Evolutionary conservation across 108 stramenopile genomes (phyloP).

Genomic region (Conticribra weissflogii): DNA sequence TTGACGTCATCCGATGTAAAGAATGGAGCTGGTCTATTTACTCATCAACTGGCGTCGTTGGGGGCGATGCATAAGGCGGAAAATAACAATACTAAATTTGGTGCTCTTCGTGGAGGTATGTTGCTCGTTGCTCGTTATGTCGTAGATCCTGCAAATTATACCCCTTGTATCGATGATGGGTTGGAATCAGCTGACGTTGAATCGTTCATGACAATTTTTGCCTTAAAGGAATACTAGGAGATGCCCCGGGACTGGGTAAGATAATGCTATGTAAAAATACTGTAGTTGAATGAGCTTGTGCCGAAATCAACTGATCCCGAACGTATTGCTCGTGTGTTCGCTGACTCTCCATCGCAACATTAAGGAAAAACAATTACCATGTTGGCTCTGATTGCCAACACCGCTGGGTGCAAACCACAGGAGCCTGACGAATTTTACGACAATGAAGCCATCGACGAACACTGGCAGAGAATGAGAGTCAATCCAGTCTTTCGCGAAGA

Average conservation of each 20-base stretch:
- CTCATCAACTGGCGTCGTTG: conserved; percentile 59
- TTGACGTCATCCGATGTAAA: conserved; percentile 18
- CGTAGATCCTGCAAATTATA: background rate
- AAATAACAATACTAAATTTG: conserved; percentile 37
- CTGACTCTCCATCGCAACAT: too few species aligned
- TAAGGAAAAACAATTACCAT: conserved; percentile 82
- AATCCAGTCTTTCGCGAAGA: conserved; percentile 38
- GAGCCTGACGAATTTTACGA: conserved; percentile 60
- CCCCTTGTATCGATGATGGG: too few species aligned
- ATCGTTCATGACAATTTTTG: too few species aligned
- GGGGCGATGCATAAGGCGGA: conserved; percentile 59
- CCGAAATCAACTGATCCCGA: background rate
- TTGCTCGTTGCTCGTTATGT: too few species aligned
- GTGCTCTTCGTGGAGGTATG: conserved; percentile 72
- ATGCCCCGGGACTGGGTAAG: conserved; percentile 87
- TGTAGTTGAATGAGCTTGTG: background rate
- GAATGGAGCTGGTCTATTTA: conserved; percentile 50
- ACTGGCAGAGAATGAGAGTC: conserved; percentile 35
- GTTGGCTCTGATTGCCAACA: conserved; percentile 59
- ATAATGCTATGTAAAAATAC: too few species aligned
- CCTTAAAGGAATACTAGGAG: conserved; percentile 45
- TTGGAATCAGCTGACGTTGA: too few species aligned
- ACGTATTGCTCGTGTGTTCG: too few species aligned
- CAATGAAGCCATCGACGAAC: conserved; percentile 18
- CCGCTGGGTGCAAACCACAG: conserved; percentile 41